Conservation (phyloP, 73 alveolate genomes). For the Tetrahymena borealis region DNA sequence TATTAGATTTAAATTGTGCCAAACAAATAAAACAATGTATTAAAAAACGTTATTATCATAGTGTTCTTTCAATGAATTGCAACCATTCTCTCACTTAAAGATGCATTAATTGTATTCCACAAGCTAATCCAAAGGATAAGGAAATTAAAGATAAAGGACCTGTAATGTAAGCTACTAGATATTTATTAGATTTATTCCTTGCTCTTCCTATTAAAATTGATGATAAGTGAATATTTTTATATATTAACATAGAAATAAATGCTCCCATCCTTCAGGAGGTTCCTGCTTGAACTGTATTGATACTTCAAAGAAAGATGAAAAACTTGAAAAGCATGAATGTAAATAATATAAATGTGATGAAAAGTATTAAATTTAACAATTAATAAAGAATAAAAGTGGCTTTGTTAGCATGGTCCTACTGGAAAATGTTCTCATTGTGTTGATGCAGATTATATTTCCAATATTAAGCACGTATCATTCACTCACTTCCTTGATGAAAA, state of each 20-base stretch:
- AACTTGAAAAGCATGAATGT: not conserved
- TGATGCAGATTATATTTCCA: slow-evolving; percentile 66
- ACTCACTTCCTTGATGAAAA: slow-evolving; percentile 84
- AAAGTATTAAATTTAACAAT: not conserved
- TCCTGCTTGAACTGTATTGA: not conserved
- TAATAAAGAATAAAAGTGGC: not conserved
- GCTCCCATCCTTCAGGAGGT: slow-evolving; percentile 15
- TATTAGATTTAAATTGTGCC: not conserved
- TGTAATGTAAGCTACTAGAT: not conserved
- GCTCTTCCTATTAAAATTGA: slow-evolving; percentile 8
- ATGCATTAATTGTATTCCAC: slow-evolving; percentile 50
- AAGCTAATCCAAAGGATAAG: slow-evolving; percentile 24
- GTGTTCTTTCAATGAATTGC: slow-evolving; percentile 43
- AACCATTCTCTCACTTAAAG: slow-evolving; percentile 67
- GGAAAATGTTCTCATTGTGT: slow-evolving; percentile 91
- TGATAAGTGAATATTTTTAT: too few relatives aligned
- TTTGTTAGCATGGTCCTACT: slow-evolving; percentile 78
- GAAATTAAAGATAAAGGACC: slow-evolving; percentile 7
- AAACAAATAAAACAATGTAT: slow-evolving; percentile 2
- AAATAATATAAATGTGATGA: slow-evolving; percentile 14
- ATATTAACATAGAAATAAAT: slow-evolving; percentile 28
- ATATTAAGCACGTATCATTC: slow-evolving; percentile 92
- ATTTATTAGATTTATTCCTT: not conserved
- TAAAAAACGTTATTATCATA: slow-evolving; percentile 6
- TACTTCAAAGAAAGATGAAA: slow-evolving; percentile 20